These are phyloP conservation scores for Colletotrichum melonis DNA, from an alignment of 2,329 filamentous ascomycete genomes.

Conservation along the genomic window DNA sequence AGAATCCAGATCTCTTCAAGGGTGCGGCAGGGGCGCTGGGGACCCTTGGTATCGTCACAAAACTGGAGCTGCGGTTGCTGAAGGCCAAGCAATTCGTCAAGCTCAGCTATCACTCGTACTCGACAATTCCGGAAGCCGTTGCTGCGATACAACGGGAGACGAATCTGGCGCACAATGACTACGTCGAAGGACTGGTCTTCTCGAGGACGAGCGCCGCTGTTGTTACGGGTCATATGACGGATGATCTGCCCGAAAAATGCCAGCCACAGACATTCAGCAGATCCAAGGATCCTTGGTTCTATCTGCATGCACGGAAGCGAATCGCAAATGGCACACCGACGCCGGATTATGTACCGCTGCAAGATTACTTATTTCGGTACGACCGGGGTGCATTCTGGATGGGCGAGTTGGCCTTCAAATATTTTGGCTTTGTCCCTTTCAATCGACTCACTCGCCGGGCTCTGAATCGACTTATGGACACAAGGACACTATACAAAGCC, in stretches of 20 bases:
- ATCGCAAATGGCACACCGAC: conserved; percentile 41
- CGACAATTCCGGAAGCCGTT: conserved; percentile 51
- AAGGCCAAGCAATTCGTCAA: conserved; percentile 67
- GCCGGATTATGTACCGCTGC: conserved; percentile 68
- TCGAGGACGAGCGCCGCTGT: conserved; percentile 65
- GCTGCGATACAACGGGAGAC: conserved; percentile 58
- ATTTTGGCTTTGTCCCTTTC: conserved; percentile 71
- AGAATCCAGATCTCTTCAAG: conserved; percentile 70
- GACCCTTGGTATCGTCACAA: conserved; percentile 73
- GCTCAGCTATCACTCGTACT: conserved; percentile 64
- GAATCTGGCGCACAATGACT: conserved; percentile 62
- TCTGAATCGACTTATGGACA: conserved; percentile 72
- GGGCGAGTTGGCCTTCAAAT: conserved; percentile 70
- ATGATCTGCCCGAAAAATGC: conserved; percentile 52
- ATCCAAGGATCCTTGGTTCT: conserved; percentile 77
- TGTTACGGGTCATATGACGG: conserved; percentile 68
- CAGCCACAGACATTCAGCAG: conserved; percentile 63
- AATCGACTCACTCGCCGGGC: conserved; percentile 70
- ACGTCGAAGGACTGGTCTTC: conserved; percentile 77
- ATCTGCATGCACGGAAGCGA: conserved; percentile 65
- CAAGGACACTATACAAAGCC: conserved; percentile 73
- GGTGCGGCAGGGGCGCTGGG: conserved; percentile 75
- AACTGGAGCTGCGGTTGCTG: conserved; percentile 70
- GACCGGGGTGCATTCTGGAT: conserved; percentile 79
- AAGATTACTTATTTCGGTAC: conserved; percentile 78